phyloP scores from a whole-genome alignment of 2,329 filamentous ascomycete species.

The Cladosporium sp. region DNA sequence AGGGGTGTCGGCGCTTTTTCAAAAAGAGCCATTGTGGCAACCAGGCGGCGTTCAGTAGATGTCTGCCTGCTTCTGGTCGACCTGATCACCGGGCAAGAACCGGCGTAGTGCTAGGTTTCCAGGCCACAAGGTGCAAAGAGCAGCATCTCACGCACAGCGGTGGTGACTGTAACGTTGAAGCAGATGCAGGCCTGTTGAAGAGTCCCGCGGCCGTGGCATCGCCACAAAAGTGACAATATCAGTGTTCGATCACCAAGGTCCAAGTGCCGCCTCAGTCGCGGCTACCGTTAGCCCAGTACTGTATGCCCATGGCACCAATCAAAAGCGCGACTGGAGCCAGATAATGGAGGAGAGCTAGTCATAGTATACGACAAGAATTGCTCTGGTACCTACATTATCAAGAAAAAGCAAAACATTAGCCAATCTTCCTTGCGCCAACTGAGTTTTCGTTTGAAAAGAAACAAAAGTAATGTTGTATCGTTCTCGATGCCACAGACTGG shows the following conservation, averaged over 20 bases:
- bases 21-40: neutral
- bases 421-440: neutral
- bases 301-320: conserved; percentile 30
- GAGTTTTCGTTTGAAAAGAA: neutral
- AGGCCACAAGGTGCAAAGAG: neutral
- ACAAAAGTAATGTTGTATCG: neutral
- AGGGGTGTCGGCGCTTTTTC: neutral
- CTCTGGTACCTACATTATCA: conserved; percentile 38
- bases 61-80: neutral
- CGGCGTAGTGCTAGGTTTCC: neutral
- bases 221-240: neutral
- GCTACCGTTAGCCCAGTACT: conserved; percentile 21
- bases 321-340: conserved; percentile 33
- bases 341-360: conserved; percentile 37
- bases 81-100: neutral
- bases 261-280: neutral
- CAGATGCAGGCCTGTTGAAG: neutral
- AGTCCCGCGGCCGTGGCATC: neutral
- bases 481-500: neutral
- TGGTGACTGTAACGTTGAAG: neutral
- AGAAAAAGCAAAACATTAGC: conserved; percentile 10
- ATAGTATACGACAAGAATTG: conserved; percentile 44
- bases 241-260: neutral
- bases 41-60: neutral
- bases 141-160: neutral